These are phyloP conservation scores for Ganoderma leucocontextum DNA, from an alignment of 1,284 basidiomycete species.

Conservation along the genomic window DNA sequence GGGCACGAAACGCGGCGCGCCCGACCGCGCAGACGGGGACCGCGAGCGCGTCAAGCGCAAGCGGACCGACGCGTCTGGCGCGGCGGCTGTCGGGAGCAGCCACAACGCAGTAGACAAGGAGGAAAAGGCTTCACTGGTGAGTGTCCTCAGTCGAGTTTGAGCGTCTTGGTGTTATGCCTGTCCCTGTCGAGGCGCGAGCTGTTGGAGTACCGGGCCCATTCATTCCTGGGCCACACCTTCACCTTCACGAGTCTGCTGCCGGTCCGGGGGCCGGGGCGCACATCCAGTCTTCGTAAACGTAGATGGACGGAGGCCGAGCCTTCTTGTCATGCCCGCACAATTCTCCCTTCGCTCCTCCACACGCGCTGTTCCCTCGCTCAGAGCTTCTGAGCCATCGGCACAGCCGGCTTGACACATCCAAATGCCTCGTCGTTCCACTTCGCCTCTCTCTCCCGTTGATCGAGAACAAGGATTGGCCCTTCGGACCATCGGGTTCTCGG, in stretches of 20 bases:
- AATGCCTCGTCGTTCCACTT: not conserved
- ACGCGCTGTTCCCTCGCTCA: not conserved
- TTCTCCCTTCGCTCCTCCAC: not conserved
- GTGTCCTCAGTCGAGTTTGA: slow-evolving; percentile 26
- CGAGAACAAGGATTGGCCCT: slow-evolving; percentile 3
- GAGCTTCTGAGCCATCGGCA: not conserved
- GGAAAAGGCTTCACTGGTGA: slow-evolving; percentile 50
- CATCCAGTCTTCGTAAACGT: not conserved
- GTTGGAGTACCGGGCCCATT: not conserved
- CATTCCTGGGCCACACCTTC: not conserved
- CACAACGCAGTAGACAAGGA: slow-evolving; percentile 43
- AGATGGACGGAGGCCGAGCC: not conserved
- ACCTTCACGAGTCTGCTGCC: not conserved
- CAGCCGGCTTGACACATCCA: not conserved
- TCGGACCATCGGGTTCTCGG: slow-evolving; percentile 6
- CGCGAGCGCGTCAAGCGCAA: slow-evolving; percentile 71
- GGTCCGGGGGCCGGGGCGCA: not conserved
- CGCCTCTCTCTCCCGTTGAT: slow-evolving; percentile 1
- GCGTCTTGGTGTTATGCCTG: not conserved
- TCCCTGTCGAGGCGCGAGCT: not conserved
- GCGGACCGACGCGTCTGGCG: slow-evolving; percentile 55
- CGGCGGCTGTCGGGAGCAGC: slow-evolving; percentile 22
- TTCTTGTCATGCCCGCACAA: not conserved
- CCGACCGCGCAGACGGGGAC: slow-evolving; percentile 59
- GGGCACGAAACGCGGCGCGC: slow-evolving; percentile 39